Evolutionary conservation across 345 rosid genomes (phyloP), one percentile per base, ranked within the genome.

Genomic region (Ceriops decandra): DNA sequence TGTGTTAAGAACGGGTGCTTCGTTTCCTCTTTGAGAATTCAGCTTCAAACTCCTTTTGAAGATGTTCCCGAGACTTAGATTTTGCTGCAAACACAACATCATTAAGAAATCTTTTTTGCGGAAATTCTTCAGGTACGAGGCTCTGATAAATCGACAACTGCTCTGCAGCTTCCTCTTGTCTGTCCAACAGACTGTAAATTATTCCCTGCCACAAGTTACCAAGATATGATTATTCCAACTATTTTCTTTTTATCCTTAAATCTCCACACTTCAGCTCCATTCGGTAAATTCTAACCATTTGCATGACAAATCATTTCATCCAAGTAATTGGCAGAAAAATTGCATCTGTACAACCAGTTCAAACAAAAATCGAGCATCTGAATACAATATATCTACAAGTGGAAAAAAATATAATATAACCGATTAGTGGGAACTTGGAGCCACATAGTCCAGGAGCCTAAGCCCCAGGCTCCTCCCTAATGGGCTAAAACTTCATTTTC

Each of bases 81-180:
- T 85, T 89, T 32, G 98, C 95, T 52, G 82, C 90, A 73, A 87
- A 52, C 2, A 86, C 90, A 67, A 89, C 88, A 69, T 91, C 93
- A 9, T 93, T 95, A 5, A 93, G 87, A 74, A 84, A 91, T 58
- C 88, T 80, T 72, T 90, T 86, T 63, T 88, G 88, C 2, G 97
- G 97, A 82, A 88, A 89, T 81, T 93, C 97, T 57, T 85, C 90
- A 9, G 96, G 98, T 20, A 85, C 86, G 63, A 93, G 96, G 78
- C 87, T 83, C 67, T 59, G 85, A 71, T 91, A 91, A 0, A 63
- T 86, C 80, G 87, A 89, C 70, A 93, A 89, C 67, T 83, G 95
- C 77, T 89, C 80, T 30, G 82, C 87, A 62, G 97, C 98, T 86
- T 91, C 93, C 70, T 82, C 66, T 61, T 89, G 78, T 68, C 79